Evolutionary conservation across 768 basidiomycete species (phyloP).

Genomic region (Collybiopsis confluens): DNA sequence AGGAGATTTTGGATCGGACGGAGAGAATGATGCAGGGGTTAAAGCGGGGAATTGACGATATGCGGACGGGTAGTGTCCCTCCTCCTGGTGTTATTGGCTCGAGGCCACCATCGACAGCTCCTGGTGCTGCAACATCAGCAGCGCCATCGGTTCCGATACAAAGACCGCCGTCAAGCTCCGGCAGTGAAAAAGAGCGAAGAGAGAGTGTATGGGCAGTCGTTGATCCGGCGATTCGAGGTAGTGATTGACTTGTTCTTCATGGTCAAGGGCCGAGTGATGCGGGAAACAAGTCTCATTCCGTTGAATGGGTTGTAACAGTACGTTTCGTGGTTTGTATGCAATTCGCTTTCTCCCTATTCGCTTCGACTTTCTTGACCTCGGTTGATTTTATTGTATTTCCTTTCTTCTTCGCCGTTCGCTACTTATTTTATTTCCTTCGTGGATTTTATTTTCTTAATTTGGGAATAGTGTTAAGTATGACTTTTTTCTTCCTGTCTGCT

Average conservation of each 20-base stretch:
- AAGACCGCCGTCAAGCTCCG: not conserved
- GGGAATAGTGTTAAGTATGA: not conserved
- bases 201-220: constrained; percentile 4
- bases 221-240: not conserved
- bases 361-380: not conserved
- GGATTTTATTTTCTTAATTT: not conserved
- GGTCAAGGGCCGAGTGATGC: too few relatives aligned
- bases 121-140: not conserved
- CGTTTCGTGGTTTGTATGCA: too few relatives aligned
- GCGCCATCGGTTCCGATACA: not conserved
- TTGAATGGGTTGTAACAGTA: too few relatives aligned
- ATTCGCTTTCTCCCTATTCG: not conserved
- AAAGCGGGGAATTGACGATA: constrained; percentile 73
- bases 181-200: constrained; percentile 5
- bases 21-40: constrained; percentile 69
- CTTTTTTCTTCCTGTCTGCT: not conserved
- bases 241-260: constrained; percentile 17
- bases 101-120: not conserved
- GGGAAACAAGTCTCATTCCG: too few relatives aligned
- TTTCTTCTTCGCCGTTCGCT: not conserved
- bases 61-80: constrained; percentile 36
- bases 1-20: constrained; percentile 75
- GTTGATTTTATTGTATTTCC: not conserved
- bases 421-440: not conserved
- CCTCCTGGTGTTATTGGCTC: constrained; percentile 18